Evolutionary conservation across 345 rosid genomes (phyloP), one percentile per base, ranked within the genome.

Genomic region (Salix arbutifolia): DNA sequence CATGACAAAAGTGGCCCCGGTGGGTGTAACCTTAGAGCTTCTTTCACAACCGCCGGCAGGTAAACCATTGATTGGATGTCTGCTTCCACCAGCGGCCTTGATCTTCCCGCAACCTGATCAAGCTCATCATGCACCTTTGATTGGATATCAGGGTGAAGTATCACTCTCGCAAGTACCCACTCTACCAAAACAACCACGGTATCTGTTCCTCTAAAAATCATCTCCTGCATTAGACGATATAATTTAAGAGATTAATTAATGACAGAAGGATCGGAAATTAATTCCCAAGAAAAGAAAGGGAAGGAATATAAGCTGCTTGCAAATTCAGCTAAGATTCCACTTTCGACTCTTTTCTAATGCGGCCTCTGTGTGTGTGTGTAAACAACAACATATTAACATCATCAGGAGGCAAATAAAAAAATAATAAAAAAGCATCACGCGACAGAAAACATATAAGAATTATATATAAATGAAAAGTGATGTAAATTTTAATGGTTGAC

Each of bases 1-100:
- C 92, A 89, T 0, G 92, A 89, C 8, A 89, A 25, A n/a, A 87
- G 90, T 58, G 92, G 90, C 60, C 92, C 92, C 0, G 92, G 92
- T 4, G 90, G 92, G 77, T 87, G 90, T 7, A 85, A 71, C 81
- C 92, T 80, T 8, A 89, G 83, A 61, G 74, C 87, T 74, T 89
- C 92, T 56, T 87, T 89, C 31, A 89, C 79, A 30, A 87, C 85
- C 0, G 89, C 88, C 1, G 65, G 78, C 44, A 87, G 73, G 79
- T 87, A 87, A 8, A 72, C 79, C 65, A 72, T 64, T n/a, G 84
- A 79, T 9, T 1, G 79, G 31, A 89, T 69, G 64, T 87, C 85
- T 0, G 87, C 74, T 19, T 85, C 90, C 69, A 10, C 46, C 70
- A 87, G 60, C 31, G 84, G 73, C 19, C 82, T 69, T n/a, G 90